Conservation (phyloP, 179 eudicot genomes). For the Heliamphora pulchella region DNA sequence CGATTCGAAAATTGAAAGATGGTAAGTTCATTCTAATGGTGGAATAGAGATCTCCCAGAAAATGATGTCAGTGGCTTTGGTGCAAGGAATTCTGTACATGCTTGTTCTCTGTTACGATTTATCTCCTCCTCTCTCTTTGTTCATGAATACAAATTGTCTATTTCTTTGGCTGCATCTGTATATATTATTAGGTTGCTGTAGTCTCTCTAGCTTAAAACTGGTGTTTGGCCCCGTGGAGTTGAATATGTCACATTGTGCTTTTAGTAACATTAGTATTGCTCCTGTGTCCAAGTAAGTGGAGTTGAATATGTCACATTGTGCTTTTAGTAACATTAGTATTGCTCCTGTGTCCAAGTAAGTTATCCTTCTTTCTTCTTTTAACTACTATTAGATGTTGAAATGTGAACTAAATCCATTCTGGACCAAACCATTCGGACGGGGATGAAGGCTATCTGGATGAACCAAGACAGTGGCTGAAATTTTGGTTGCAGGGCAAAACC, state of each 20-base stretch:
- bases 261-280: not conserved
- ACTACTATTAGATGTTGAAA: not conserved
- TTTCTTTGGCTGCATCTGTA: conserved; percentile 2
- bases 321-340: not conserved
- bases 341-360: not conserved
- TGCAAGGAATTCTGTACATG: conserved; percentile 1
- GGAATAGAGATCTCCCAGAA: too few species aligned
- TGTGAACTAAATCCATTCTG: too few species aligned
- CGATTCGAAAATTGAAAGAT: not conserved
- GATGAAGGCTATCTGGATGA: too few species aligned
- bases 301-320: not conserved
- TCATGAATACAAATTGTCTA: not conserved
- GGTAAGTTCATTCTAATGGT: not conserved
- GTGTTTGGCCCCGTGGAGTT: not conserved
- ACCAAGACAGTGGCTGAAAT: too few species aligned
- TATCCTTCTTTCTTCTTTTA: not conserved
- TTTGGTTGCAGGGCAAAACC: too few species aligned
- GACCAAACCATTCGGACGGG: too few species aligned
- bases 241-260: not conserved
- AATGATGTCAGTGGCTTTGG: not conserved
- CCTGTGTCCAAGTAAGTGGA: not conserved
- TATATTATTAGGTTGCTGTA: not conserved
- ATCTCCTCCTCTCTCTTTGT: conserved; percentile 7
- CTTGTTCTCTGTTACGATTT: not conserved
- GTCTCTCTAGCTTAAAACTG: not conserved